A percentile compares a stretch with the other conserved stretches of the same genome.
Evolutionary conservation across 371 early-diverging fungal genomes (phyloP).

Genomic region (Apophysomyces variabilis): DNA sequence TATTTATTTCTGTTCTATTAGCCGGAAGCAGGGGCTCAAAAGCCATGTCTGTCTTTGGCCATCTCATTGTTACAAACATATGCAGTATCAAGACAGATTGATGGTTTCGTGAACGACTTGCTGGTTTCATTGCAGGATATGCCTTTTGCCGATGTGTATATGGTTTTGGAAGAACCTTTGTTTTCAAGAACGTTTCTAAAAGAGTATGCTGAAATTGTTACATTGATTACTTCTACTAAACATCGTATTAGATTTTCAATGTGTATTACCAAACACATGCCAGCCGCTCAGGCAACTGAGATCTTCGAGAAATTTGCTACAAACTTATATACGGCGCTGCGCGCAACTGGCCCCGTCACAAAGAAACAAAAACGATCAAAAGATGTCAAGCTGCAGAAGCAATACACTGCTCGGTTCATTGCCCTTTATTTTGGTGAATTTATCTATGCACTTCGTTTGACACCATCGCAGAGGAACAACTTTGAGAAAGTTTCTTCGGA

Average conservation of each 20-base stretch:
- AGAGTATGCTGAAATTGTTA: constrained; percentile 37
- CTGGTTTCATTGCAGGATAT: constrained; percentile 34
- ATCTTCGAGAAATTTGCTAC: constrained; percentile 48
- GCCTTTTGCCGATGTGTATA: constrained; percentile 21
- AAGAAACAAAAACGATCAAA: constrained; percentile 37
- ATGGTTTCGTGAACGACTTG: constrained; percentile 45
- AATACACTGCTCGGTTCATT: constrained; percentile 28
- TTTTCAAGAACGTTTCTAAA: constrained; percentile 48
- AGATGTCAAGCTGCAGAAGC: background rate
- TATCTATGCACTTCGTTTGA: constrained; percentile 45
- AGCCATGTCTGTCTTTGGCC: constrained; percentile 28
- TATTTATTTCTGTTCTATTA: constrained; percentile 1
- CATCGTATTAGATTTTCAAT: constrained; percentile 30
- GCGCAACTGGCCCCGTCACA: constrained; percentile 25
- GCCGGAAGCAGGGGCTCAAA: constrained; percentile 33
- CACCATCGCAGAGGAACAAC: constrained; percentile 37
- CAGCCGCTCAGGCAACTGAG: constrained; percentile 45
- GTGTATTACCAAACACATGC: constrained; percentile 42
- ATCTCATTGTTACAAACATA: constrained; percentile 40
- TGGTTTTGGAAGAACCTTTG: constrained; percentile 41
- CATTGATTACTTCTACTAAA: background rate
- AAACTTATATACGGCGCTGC: constrained; percentile 23
- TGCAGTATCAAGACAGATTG: constrained; percentile 59
- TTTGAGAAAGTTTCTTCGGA: constrained; percentile 21
- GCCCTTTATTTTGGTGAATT: constrained; percentile 47